A percentile compares a stretch with the other conserved stretches of the same genome.
Conservation (phyloP, 225 moss, liverwort and hornwort species). For the Physcomitrellopsis africana region DNA sequence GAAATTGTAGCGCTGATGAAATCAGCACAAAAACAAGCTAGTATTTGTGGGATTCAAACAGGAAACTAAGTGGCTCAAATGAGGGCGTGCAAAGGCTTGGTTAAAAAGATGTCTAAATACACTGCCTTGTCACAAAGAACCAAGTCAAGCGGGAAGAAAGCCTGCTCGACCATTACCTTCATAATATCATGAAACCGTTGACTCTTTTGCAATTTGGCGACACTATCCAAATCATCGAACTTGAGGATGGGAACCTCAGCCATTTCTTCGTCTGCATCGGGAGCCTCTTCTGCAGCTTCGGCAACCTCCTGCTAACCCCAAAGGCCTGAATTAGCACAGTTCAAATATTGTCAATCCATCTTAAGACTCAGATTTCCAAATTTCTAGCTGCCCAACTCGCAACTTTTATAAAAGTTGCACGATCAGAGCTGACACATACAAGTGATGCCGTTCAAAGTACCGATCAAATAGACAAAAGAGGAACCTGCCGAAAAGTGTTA, state of each 20-base stretch:
- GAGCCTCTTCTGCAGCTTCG: conserved; percentile 64
- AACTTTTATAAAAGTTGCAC: conserved; percentile 1
- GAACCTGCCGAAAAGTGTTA: neutral
- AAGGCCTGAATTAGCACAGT: conserved; percentile 60
- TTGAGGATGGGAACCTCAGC: conserved; percentile 70
- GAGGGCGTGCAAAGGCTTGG: neutral
- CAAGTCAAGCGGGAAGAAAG: neutral
- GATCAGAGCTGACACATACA: neutral
- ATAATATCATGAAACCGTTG: conserved; percentile 83
- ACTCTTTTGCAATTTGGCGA: conserved; percentile 92
- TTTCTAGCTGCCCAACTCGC: conserved; percentile 19
- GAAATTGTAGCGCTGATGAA: neutral
- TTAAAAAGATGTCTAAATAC: neutral
- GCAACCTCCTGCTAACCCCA: conserved; percentile 71
- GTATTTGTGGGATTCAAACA: neutral
- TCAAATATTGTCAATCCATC: conserved; percentile 46
- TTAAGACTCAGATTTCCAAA: conserved; percentile 16
- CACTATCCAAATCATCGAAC: conserved; percentile 84
- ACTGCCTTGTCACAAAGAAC: conserved; percentile 17
- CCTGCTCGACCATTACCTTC: conserved; percentile 53
- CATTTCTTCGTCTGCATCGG: conserved; percentile 76
- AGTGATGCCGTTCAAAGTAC: neutral
- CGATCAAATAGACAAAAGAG: neutral
- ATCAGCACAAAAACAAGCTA: neutral
- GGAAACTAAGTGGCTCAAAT: neutral